Conservation (phyloP, 306 rosid species). For the Ceratonia siliqua region DNA sequence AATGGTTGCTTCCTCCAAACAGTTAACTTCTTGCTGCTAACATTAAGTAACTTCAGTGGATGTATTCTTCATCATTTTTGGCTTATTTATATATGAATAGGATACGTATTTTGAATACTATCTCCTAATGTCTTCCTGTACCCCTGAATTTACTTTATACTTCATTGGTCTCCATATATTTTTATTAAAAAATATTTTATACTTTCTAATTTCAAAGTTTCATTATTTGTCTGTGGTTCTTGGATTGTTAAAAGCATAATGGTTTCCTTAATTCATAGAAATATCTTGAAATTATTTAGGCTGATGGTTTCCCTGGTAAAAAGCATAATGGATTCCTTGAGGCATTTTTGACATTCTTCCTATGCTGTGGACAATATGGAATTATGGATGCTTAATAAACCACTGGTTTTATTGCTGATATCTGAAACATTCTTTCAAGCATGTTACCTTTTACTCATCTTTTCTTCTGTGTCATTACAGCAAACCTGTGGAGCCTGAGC, state of each 20-base stretch:
- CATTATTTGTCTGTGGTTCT: neutral
- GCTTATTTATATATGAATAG: neutral
- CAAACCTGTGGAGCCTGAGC: conserved; percentile 98
- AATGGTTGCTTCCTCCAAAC: neutral
- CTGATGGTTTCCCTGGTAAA: neutral
- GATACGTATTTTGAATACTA: neutral
- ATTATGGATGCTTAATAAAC: neutral
- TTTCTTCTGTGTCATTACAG: conserved; percentile 47
- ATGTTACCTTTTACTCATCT: conserved; percentile 18
- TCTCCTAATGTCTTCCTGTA: neutral
- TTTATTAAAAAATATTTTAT: neutral
- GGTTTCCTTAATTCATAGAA: conserved; percentile 17
- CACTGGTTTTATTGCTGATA: conserved; percentile 1
- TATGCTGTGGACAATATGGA: conserved; percentile 15
- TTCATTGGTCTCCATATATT: conserved; percentile 1
- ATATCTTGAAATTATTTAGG: conserved; percentile 13
- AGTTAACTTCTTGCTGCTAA: neutral
- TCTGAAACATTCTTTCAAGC: neutral
- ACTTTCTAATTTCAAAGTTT: neutral
- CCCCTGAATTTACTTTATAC: neutral
- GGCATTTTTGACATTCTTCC: conserved; percentile 9
- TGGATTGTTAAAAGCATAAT: conserved; percentile 13
- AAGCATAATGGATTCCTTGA: conserved; percentile 21
- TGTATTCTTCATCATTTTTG: conserved; percentile 1
- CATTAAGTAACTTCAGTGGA: neutral